Conservation (phyloP, 1,284 basidiomycete species). For the Coniferiporia weirii region DNA sequence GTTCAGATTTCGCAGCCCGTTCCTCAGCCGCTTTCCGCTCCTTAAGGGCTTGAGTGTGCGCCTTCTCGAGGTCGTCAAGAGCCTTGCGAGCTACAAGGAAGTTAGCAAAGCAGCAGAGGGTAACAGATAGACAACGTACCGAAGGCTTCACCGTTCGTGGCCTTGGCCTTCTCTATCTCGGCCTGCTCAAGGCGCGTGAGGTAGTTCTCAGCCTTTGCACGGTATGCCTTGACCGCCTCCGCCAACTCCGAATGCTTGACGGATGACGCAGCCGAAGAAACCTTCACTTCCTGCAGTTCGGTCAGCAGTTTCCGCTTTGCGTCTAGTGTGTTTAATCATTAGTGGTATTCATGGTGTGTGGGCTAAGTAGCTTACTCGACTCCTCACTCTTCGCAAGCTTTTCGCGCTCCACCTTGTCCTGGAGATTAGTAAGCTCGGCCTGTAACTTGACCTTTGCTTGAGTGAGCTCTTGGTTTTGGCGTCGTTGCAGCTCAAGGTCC, state of each 20-base stretch:
- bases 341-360: background rate
- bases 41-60: constrained; percentile 44
- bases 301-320: constrained; percentile 56
- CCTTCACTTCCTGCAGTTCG: constrained; percentile 62
- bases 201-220: constrained; percentile 56
- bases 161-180: constrained; percentile 63
- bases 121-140: constrained; percentile 34
- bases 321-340: constrained; percentile 31
- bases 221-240: constrained; percentile 59
- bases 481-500: constrained; percentile 59
- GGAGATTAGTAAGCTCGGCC: constrained; percentile 48
- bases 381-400: constrained; percentile 51
- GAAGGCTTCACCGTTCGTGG: constrained; percentile 58
- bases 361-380: constrained; percentile 36
- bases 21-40: constrained; percentile 54
- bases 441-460: constrained; percentile 55
- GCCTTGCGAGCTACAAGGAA: constrained; percentile 47
- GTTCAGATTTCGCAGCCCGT: constrained; percentile 46
- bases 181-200: constrained; percentile 62
- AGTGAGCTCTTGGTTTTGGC: constrained; percentile 54
- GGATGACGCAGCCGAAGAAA: constrained; percentile 52
- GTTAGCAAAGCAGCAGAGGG: constrained; percentile 16
- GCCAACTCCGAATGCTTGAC: constrained; percentile 63
- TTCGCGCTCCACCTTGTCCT: constrained; percentile 53
- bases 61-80: constrained; percentile 60